Conservation (phyloP, 2,329 filamentous ascomycete species). For the Knufia petricola region DNA sequence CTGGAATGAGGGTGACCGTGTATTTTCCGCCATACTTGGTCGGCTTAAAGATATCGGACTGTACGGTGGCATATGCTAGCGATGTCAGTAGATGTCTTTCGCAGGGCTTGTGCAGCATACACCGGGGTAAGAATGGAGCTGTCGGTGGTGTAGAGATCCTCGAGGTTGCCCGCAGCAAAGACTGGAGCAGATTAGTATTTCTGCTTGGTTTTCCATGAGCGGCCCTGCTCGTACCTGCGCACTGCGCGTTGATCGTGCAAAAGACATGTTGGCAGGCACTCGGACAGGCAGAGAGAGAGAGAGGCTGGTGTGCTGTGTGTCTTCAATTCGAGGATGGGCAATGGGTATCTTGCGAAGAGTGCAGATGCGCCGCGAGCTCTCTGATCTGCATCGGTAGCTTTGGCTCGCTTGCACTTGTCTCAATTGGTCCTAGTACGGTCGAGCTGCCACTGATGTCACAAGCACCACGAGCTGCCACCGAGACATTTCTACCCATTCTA, state of each 20-base stretch:
- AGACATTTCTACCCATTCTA: too few species aligned
- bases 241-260: conserved; percentile 19
- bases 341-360: neutral
- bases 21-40: conserved; percentile 99
- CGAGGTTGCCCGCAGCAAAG: conserved; percentile 20
- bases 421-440: neutral
- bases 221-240: conserved; percentile 16
- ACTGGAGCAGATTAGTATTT: conserved; percentile 17
- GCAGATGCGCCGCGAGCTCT: neutral
- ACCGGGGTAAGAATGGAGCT: conserved; percentile 18
- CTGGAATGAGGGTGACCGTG: conserved; percentile 95
- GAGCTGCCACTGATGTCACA: too few species aligned
- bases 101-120: conserved; percentile 12
- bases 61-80: conserved; percentile 55
- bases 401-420: neutral
- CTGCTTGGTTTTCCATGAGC: neutral
- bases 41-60: conserved; percentile 96
- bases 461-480: too few species aligned
- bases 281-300: neutral
- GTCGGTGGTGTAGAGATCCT: conserved; percentile 10
- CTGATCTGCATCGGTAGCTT: too few species aligned
- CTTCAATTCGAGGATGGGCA: neutral
- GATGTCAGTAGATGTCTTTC: neutral
- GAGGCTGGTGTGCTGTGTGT: neutral
- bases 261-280: conserved; percentile 14